These are phyloP conservation scores for Pulveroboletus sp. DNA, from an alignment of 768 basidiomycete species.

Conservation along the genomic window DNA sequence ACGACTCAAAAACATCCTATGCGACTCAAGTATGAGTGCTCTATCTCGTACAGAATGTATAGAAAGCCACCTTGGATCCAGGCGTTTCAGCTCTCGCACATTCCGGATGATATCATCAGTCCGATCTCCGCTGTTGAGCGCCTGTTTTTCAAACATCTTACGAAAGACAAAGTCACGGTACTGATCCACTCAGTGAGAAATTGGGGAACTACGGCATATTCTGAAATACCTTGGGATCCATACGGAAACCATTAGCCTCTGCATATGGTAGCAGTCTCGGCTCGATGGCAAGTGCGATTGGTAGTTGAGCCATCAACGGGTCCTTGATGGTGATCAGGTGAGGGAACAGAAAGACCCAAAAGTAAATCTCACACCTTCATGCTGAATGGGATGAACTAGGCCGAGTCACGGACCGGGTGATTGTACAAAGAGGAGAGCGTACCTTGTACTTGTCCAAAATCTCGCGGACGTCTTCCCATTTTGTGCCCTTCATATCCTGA, in stretches of 20 bases:
- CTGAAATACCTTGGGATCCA: conserved; percentile 64
- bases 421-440: conserved; percentile 4
- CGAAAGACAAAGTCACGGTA: conserved; percentile 85
- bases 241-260: conserved; percentile 65
- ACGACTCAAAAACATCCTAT: conserved; percentile 76
- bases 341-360: not conserved
- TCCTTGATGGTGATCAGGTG: conserved; percentile 42
- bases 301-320: conserved; percentile 72
- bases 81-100: conserved; percentile 64
- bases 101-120: conserved; percentile 63
- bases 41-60: not conserved
- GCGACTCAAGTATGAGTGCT: conserved; percentile 2
- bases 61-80: conserved; percentile 57
- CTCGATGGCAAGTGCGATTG: conserved; percentile 71
- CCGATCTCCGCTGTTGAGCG: conserved; percentile 44
- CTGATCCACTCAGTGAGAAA: conserved; percentile 33
- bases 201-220: not conserved
- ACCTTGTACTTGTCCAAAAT: conserved; percentile 71
- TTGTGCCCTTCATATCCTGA: conserved; percentile 51
- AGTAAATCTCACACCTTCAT: conserved; percentile 45
- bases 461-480: conserved; percentile 60
- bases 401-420: conserved; percentile 13
- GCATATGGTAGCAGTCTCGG: conserved; percentile 70
- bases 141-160: conserved; percentile 70
- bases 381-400: conserved; percentile 74